Base-by-base conservation (phyloP, 371 early-diverging fungal genomes). In the Mucor lusitanicus region DNA sequence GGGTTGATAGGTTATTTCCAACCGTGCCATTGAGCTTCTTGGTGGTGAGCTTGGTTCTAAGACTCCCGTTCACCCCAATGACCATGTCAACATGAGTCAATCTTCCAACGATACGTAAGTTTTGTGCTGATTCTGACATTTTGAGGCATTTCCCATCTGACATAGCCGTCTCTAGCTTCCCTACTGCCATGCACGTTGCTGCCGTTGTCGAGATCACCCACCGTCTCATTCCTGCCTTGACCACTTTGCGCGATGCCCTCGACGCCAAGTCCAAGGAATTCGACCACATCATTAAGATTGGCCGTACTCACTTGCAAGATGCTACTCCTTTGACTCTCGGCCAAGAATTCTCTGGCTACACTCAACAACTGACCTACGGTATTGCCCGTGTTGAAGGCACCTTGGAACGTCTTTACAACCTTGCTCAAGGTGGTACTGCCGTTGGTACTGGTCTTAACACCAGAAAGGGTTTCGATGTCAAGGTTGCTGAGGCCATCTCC, bases 371-470 rank as follows among this genome's bases (percentile, higher is more conserved):
- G 17, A 83, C 83, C 35, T 90, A 88, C 61, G 90, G 89, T 61
- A 88, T 94, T 60, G 87, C 90, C 70, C 87, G 95, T 61, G 90
- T 94, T 42, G 79, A 92, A 75, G 70, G 73, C 17, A 75, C 86
- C 3, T 65, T 93, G n/a, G 92, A 92, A 6, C 84, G 88, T 44
- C 85, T 95, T 21, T 90, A 84, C 76, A 83, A 88, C 75, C 83
- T 95, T 50, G 95, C 95, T 33, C 89, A 90, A 64, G 95, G 95
- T 72, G 95, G 95, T 48, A 95, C 95, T 39, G 95, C 95, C 56
- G 95, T 95, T n/a, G 95, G 95, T 44, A 95, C 95, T 37, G 93
- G 95, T 39, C 76, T 95, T 56, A 95, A 95, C 83, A 93, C 95
- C 61, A 85, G 80, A 56, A 83, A 78, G 21, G 93, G 93, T 3